These are phyloP conservation scores for Suillus americanus DNA, from an alignment of 768 basidiomycete genomes.

Conservation along the genomic window DNA sequence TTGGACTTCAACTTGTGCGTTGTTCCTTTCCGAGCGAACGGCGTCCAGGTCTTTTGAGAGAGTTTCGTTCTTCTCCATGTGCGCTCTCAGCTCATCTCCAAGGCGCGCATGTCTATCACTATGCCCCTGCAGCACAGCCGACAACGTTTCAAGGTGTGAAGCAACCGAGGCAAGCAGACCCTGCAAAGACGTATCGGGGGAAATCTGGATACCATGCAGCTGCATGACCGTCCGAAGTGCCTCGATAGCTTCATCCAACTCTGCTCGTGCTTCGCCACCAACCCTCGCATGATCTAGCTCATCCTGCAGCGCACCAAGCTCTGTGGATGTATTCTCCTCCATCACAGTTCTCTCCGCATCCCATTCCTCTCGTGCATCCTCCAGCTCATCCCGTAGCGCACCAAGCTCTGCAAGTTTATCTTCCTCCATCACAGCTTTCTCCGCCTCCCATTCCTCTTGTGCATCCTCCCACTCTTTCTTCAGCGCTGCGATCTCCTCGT, in stretches of 20 bases:
- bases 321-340: conserved; percentile 50
- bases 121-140: conserved; percentile 43
- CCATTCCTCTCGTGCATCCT: conserved; percentile 36
- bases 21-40: conserved; percentile 50
- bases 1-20: conserved; percentile 41
- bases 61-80: conserved; percentile 46
- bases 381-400: conserved; percentile 48
- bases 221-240: conserved; percentile 53
- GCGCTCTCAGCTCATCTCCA: conserved; percentile 49
- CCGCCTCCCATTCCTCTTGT: conserved; percentile 49
- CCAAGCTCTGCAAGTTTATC: conserved; percentile 48
- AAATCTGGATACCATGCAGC: conserved; percentile 51
- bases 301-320: conserved; percentile 43
- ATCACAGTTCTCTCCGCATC: conserved; percentile 33
- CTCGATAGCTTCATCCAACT: conserved; percentile 51
- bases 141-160: conserved; percentile 50
- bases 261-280: conserved; percentile 39
- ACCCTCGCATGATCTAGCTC: conserved; percentile 46
- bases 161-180: conserved; percentile 49
- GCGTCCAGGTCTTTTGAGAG: conserved; percentile 55
- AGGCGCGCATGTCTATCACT: conserved; percentile 40
- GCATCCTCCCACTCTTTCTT: conserved; percentile 43
- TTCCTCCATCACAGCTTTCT: conserved; percentile 48
- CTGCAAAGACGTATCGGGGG: conserved; percentile 49
- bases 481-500: conserved; percentile 38